Base-by-base conservation (phyloP, 1,139 yeast genomes). In the Blastobotrys capitulatus region DNA sequence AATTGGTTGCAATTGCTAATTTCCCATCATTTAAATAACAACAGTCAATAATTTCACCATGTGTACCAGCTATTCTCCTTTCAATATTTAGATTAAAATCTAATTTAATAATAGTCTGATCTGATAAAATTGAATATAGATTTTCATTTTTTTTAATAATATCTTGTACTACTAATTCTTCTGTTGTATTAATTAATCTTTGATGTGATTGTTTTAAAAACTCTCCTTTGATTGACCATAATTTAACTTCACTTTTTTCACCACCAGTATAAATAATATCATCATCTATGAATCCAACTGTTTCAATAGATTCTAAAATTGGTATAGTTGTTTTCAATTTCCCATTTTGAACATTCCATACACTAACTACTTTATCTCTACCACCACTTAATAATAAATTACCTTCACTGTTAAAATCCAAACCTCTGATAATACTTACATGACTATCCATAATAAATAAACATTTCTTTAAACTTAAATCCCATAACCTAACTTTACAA, bases 11-110 rank as follows among this genome's bases (percentile, higher is more conserved):
- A 58, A 92, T 69, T 1, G 95, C 97, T 45, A 90, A 66, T 31
- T 66, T 61, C 25, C 46, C 48, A 39, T 76, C 66, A 40, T 70
- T 66, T 38, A 83, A 85, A 61, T 82, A 83, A 56, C 80, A 77
- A 68, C 88, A 77, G 49, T 63, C 98, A 8, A 97, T 95, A 60
- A 92, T 83, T 34, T 94, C 94, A 53, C 97, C 97, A 67, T 92
- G 96, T 65, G 90, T 89, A 59, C 97, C 97, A 1, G 96, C 95
- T 57, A 89, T 75, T 42, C 81, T 74, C 48, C 80, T 73, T 10
- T 67, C 57, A 2, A 79, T 63, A 10, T 77, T 74, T 9, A 86
- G 67, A 16, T 62, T 66, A 7, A 13, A 15, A 6, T 64, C 62
- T 16, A 62, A 78, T 59, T 82, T 77, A 35, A 79, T 74, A 26